Evolutionary conservation across 768 basidiomycete species (phyloP).

Genomic region (Tulasnella sp.): DNA sequence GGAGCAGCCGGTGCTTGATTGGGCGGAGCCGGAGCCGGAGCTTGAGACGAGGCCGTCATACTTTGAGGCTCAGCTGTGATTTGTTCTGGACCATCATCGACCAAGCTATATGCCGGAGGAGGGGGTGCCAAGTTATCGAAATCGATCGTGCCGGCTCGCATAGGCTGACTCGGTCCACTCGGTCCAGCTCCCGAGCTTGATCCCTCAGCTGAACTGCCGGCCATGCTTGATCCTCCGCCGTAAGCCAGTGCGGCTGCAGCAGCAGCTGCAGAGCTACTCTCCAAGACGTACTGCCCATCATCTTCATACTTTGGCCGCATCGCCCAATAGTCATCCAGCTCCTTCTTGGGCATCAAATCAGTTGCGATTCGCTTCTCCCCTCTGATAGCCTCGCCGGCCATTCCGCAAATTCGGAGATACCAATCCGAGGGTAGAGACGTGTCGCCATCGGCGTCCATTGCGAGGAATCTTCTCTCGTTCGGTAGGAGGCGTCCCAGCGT

Average conservation of each 20-base stretch:
- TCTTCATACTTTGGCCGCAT: conserved; percentile 35
- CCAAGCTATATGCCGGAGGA: conserved; percentile 2
- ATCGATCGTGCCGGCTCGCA: conserved; percentile 1
- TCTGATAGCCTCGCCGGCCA: conserved; percentile 55
- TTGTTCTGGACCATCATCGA: background rate
- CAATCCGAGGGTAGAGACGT: conserved; percentile 70
- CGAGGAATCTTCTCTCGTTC: conserved; percentile 38
- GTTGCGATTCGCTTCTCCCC: conserved; percentile 44
- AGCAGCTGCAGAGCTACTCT: background rate
- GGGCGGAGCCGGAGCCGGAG: background rate
- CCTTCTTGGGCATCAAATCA: conserved; percentile 56
- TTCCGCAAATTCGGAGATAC: conserved; percentile 72
- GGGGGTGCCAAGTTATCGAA: conserved; percentile 7
- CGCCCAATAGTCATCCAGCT: conserved; percentile 65
- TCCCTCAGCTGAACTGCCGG: background rate
- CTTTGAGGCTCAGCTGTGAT: background rate
- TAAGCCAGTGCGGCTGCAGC: background rate
- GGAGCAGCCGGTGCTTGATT: background rate
- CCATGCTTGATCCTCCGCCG: background rate
- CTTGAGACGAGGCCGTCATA: background rate
- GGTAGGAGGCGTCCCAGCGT: conserved; percentile 45
- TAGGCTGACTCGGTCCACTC: background rate
- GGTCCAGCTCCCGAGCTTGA: background rate
- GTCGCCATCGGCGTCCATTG: conserved; percentile 62
- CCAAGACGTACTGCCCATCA: background rate